Conservation (phyloP, 345 rosid genomes). For the Kandelia obovata region DNA sequence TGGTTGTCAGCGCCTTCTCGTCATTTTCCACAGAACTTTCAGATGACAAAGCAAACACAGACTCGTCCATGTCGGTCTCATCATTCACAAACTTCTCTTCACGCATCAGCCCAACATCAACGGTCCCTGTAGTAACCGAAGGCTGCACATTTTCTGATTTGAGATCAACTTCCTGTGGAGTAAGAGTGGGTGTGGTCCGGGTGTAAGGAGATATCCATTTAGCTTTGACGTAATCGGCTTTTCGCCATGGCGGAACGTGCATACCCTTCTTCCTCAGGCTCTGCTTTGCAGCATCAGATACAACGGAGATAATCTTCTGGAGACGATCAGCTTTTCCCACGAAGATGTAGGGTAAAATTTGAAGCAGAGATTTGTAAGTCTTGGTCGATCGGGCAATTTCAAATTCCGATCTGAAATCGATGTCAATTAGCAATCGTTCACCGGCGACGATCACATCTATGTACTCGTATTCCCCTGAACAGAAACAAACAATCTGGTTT, state of each 20-base stretch:
- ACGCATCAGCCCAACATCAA: not conserved
- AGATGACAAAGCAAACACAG: slow-evolving; percentile 11
- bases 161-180: not conserved
- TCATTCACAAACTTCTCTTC: not conserved
- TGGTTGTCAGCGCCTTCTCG: slow-evolving; percentile 7
- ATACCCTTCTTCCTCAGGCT: slow-evolving; percentile 93
- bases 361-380: slow-evolving; percentile 67
- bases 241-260: slow-evolving; percentile 94
- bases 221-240: slow-evolving; percentile 78
- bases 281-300: slow-evolving; percentile 84
- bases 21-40: slow-evolving; percentile 25
- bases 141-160: slow-evolving; percentile 1
- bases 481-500: not conserved
- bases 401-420: slow-evolving; percentile 94
- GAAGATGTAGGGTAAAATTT: slow-evolving; percentile 69
- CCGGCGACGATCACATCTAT: slow-evolving; percentile 69
- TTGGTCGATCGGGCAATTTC: slow-evolving; percentile 83
- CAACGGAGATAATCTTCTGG: slow-evolving; percentile 61
- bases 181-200: slow-evolving; percentile 20
- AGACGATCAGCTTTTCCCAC: slow-evolving; percentile 87
- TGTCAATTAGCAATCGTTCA: slow-evolving; percentile 69
- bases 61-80: slow-evolving; percentile 12
- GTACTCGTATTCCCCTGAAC: slow-evolving; percentile 82
- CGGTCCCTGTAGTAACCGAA: not conserved
- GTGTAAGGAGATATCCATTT: slow-evolving; percentile 77